Evolutionary conservation across 371 early-diverging fungal species (phyloP), one percentile per base, ranked within the genome.

Genomic region (Rhizomucor miehei): DNA sequence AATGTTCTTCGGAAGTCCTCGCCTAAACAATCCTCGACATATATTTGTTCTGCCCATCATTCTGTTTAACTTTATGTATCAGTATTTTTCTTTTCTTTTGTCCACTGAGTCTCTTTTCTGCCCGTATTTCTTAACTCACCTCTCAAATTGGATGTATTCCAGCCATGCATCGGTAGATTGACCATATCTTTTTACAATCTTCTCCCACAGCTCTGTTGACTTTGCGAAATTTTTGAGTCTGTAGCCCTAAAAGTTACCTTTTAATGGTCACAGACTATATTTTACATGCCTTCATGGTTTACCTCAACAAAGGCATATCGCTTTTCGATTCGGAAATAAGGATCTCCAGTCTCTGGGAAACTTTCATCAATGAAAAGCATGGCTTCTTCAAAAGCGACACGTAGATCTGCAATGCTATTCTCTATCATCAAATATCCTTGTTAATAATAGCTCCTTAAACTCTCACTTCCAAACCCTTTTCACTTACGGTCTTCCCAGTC

Each of bases 271-370:
- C 3, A 3, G 8, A 29, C 29, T 8, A 14, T 44, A 21, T 6
- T 35, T 52, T 34, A 24, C 39, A 16, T 23, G 14, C 19, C 0
- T 23, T 19, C n/a, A 13, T 35, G n/a, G n/a, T 53, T 37, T 56
- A 72, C 74, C 58, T 75, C 74, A 10, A 81, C 68, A 17, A 49
- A 69, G 1, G 83, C 66, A 61, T 66, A 63, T 16, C 65, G 72
- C 14, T 75, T 65, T 54, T 83, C 81, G n/a, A 87, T 62, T 0
- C 84, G 73, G 47, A 69, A 69, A 47, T 73, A 79, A 2, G 84
- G 79, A 55, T 84, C 82, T 9, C 63, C 66, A 0, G 57, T 44
- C 1, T 65, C 54, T 0, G 75, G 73, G 20, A 72, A 74, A 75
- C 75, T 54, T 57, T 75, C 69, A 12, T 44, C 19, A 4, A 71